Evolutionary conservation across 257 asterid species (phyloP), one percentile per base, ranked within the genome.

Genomic region (Perilla frutescens): DNA sequence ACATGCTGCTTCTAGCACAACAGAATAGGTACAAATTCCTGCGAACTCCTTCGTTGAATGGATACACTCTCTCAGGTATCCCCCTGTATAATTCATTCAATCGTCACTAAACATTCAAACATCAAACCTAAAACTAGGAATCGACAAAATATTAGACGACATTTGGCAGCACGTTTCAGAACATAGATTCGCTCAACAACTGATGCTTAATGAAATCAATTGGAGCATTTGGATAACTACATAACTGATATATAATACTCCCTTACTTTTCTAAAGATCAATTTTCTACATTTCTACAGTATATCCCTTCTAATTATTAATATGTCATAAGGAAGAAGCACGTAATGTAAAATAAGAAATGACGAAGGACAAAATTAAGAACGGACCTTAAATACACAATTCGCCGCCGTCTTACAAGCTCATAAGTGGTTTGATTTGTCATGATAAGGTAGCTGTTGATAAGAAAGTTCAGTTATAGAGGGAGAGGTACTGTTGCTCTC

Each of bases 371-470:
- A 54, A 29, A 13, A 65, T n/a, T 26, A 45, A 66, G 63, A 12
- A 84, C 89, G 15, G 68, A 95, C 99, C 99, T 90, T 68, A 95
- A 43, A 76, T 95, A 95, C 53, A 76, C 85, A 71, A 95, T 88
- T 70, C 99, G 90, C 65, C 96, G 76, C 76, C 98, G 86, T 75
- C 96, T 85, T 57, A 92, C 98, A 69, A 95, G 97, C 82, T 95
- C 99, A 26, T 92, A 95, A 14, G 99, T 95, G 70, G 97, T 95
- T 79, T 95, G 99, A 76, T 95, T 95, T 66, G 96, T 92, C 88
- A 90, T 48, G 68, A 87, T 83, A 74, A 95, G 97, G 85, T 88
- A 95, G 88, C 99, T 95, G 93, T 66, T 68, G 80, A 82, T 31
- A 54, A 76, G 44, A 76, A 72, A 84, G 15, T 14, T 26, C 15